Base-by-base conservation (phyloP, 2,329 filamentous ascomycete genomes). In the Fragosphaeria purpurea region DNA sequence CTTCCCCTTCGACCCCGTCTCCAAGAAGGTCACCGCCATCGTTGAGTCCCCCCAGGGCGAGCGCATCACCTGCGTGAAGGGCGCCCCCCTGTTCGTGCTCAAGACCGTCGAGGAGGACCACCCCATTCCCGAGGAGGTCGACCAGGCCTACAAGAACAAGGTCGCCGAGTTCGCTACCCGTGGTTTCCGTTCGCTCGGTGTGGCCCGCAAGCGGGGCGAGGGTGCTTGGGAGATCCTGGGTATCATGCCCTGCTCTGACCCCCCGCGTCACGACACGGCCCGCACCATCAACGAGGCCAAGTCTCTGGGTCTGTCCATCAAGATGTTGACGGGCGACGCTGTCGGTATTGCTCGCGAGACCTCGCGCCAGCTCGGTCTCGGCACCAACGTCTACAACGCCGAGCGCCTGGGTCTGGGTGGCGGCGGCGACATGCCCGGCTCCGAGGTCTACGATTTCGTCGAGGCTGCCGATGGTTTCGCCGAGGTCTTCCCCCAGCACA, bases 241-340 rank as follows among this genome's bases (percentile, higher is more conserved):
- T 62, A 95, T 95, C 63, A 91, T 95, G 86, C 88, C 89, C 63
- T 95, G 88, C 78, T 88, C 84, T 61, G 88, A 95, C 67, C 89
- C 89, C 61, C 88, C 88, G 60, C 86, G 89, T 64, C 83, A 94
- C 73, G 88, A 95, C 64, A 95, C 89, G 60, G 87, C 83, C 62
- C 86, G 87, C 67, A 95, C 89, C 55, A 86, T 95, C 72, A 85
- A 86, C 67, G 88, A 95, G 70, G 88, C 88, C 63, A 91, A 93
- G 77, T 78, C 75, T 57, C 81, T 95, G 53, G 88, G 88, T 75
- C 76, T 95, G 55, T 89, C 85, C 59, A 89, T 95, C 72, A 95
- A 95, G 79, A 95, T 95, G 88, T 80, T 95, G 72, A 95, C 89
- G 71, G 88, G 88, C 78, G 88, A 95, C 66, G 88, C 89, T 59